Percentiles rank a stretch among this genome's conserved stretches.
phyloP scores from a whole-genome alignment of 345 rosid genomes.

The Citrus reticulata region DNA sequence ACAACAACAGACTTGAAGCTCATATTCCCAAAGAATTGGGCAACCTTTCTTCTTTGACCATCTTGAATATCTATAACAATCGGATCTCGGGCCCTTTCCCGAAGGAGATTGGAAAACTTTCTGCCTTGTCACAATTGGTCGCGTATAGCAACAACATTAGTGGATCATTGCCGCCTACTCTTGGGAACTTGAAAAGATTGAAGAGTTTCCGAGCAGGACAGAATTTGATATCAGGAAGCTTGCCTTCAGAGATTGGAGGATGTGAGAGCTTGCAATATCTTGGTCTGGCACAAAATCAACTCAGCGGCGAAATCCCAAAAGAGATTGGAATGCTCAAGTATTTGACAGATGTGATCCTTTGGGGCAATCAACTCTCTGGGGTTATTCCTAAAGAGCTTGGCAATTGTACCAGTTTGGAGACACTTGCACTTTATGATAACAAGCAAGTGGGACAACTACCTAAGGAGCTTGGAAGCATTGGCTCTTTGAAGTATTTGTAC shows the following conservation, averaged over 20 bases:
- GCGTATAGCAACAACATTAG: conserved; percentile 70
- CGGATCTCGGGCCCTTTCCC: conserved; percentile 71
- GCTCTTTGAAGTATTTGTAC: conserved; percentile 43
- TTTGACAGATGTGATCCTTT: conserved; percentile 61
- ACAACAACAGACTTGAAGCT: conserved; percentile 61
- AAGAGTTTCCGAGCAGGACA: conserved; percentile 71
- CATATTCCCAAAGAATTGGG: conserved; percentile 55
- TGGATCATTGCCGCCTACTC: conserved; percentile 60
- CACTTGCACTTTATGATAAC: conserved; percentile 79
- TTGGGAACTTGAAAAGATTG: conserved; percentile 61
- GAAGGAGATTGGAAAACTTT: conserved; percentile 58
- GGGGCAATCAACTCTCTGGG: conserved; percentile 78
- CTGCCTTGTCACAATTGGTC: conserved; percentile 52
- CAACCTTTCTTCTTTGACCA: conserved; percentile 39
- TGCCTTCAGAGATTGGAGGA: conserved; percentile 67
- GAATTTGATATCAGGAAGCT: conserved; percentile 77
- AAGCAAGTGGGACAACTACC: conserved; percentile 66
- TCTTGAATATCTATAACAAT: conserved; percentile 68
- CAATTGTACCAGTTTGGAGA: conserved; percentile 57
- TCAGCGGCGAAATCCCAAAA: conserved; percentile 60
- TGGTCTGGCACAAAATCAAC: conserved; percentile 81
- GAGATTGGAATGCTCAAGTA: conserved; percentile 66
- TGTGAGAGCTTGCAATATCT: conserved; percentile 62
- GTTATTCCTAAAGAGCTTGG: conserved; percentile 63
- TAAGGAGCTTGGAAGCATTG: conserved; percentile 53